Evolutionary conservation across 1,284 basidiomycete species (phyloP), one percentile per base, ranked within the genome.

Genomic region (Heterobasidion parviporum): DNA sequence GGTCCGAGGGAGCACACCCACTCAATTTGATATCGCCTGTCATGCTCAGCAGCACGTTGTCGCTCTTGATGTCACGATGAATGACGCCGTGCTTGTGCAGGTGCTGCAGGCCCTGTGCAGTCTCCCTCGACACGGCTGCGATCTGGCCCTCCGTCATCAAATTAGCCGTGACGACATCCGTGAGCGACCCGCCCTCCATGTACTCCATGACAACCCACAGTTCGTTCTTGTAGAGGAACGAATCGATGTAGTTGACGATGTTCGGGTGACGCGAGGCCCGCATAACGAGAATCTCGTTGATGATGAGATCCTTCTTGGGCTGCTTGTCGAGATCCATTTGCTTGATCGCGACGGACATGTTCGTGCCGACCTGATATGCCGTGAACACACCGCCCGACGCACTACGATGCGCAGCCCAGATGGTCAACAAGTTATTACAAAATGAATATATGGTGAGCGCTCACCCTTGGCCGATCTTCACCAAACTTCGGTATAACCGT

Each of bases 161-260:
- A 70, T 97, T 97, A 55, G 93, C 92, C 2, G 94, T 98, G 62
- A 98, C 94, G 57, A 99, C 94, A 67, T 98, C 96, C 0, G 95
- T 98, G 56, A 98, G 74, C 48, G 86, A 84, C 45, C 87, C 88
- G 49, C 95, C 95, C 74, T 98, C 95, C 96, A 99, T 98, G 74
- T 97, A 99, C 77, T 99, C 95, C 95, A 98, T 99, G 57, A 99
- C 94, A 52, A 98, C 96, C 97, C 97, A 99, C 3, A 99, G 80
- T 68, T 98, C 96, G 68, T 97, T 98, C 77, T 93, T 94, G 77
- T 94, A 84, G 45, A 99, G 74, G 81, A 98, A 99, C 14, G 94
- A 97, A 72, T 99, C 97, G 67, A 98, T 98, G 73, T 93, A 99
- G 72, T 98, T 99, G 76, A 99, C 97, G 64, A 99, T 98, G 71